These are phyloP conservation scores for Hypomyces perniciosus DNA, from an alignment of 2,329 filamentous ascomycete genomes.

Conservation along the genomic window DNA sequence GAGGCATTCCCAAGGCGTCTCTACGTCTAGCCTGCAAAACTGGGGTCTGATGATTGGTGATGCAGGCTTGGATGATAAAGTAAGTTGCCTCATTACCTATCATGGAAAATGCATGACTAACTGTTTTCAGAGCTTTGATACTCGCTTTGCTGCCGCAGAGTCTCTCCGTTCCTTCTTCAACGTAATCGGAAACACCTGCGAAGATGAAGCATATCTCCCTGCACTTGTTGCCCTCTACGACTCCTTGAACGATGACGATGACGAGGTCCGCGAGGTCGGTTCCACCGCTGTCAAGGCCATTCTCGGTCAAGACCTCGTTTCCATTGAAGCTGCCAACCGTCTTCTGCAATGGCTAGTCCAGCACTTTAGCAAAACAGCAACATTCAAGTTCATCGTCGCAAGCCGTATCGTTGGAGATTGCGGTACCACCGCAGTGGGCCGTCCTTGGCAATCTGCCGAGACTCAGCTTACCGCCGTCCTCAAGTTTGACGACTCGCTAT, in stretches of 20 bases:
- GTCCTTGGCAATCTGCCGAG: slow-evolving; percentile 23
- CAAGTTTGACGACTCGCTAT: slow-evolving; percentile 61
- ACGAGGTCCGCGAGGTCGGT: slow-evolving; percentile 70
- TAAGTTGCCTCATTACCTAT: slow-evolving; percentile 17
- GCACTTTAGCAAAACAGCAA: slow-evolving; percentile 27
- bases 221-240: slow-evolving; percentile 66
- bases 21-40: slow-evolving; percentile 20
- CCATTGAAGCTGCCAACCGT: slow-evolving; percentile 40
- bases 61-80: slow-evolving; percentile 43
- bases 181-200: slow-evolving; percentile 15
- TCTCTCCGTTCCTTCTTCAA: slow-evolving; percentile 49
- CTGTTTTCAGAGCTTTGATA: slow-evolving; percentile 52
- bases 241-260: slow-evolving; percentile 81
- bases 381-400: slow-evolving; percentile 37
- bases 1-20: slow-evolving; percentile 15
- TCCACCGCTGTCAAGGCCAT: slow-evolving; percentile 44
- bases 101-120: background rate
- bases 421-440: slow-evolving; percentile 10
- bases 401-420: slow-evolving; percentile 33
- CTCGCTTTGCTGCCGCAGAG: slow-evolving; percentile 52
- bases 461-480: slow-evolving; percentile 40
- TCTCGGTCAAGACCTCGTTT: slow-evolving; percentile 38
- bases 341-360: slow-evolving; percentile 39
- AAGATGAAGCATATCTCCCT: slow-evolving; percentile 40
- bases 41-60: slow-evolving; percentile 48